Evolutionary conservation across 768 basidiomycete genomes (phyloP), one percentile per base, ranked within the genome.

Genomic region (Harrya chromipes): DNA sequence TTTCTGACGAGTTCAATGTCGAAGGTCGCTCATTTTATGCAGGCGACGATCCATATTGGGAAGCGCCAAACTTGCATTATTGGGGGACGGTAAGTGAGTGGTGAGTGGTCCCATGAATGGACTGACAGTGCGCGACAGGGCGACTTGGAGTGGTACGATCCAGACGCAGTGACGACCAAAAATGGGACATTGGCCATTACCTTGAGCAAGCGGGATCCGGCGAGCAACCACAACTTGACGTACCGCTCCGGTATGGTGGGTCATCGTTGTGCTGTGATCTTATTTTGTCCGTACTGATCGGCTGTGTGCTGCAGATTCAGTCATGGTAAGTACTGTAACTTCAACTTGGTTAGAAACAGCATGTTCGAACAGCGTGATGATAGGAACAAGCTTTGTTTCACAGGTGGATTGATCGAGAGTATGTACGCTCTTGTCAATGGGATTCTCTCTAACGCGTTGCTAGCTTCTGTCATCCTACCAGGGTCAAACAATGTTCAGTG

Each of bases 1-100:
- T 90, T 67, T 84, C 82, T 1, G 90, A 93, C 62, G 90, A 92
- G 71, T 93, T 93, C 65, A 81, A 91, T 50, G 64, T 62, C 20
- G 85, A 87, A 3, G 89, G 87, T 0, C 72, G 87, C 11, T 73
- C 80, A 7, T 88, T 88, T 62, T 84, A 82, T 66, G 76, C 82
- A 4, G 88, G 82, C 2, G 82, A 83, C 51, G 83, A 83, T 63
- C 83, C 83, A 3, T 84, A 78, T 58, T 85, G 74, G 74, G 74
- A 70, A 43, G 74, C 68, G 1, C 77, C 61, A 1, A 83, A 78
- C 62, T 44, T 84, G 9, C 84, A 87, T 63, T 90, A 89, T 62
- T 85, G 85, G 83, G 77, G 78, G 7, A 68, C 66, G 46, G 82
- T 85, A 37, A 54, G 74, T 58, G 27, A 17, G 26, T 5, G 4